Percentiles rank a stretch among this genome's conserved stretches.
phyloP scores from a whole-genome alignment of 805 yeast species.

The Ogataea corticis region DNA sequence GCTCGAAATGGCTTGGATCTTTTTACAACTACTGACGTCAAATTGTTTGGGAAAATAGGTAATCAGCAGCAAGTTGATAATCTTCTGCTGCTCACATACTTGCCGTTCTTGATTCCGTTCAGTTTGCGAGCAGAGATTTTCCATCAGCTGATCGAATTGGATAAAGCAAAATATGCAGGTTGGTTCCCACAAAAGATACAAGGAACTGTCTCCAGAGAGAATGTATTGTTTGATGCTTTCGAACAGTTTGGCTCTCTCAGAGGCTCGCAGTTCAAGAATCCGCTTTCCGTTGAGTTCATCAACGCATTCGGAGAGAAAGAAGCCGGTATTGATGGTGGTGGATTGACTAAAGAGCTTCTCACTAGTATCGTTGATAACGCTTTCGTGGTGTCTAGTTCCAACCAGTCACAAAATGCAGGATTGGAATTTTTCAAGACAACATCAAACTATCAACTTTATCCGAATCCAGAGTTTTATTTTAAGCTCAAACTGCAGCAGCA shows the following conservation, averaged over 20 bases:
- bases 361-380: constrained; percentile 72
- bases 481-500: constrained; percentile 28
- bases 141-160: constrained; percentile 59
- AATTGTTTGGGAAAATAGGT: constrained; percentile 17
- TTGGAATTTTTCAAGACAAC: constrained; percentile 43
- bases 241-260: constrained; percentile 48
- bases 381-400: constrained; percentile 44
- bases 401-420: constrained; percentile 24
- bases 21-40: constrained; percentile 10
- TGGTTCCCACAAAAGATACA: constrained; percentile 28
- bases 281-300: constrained; percentile 62
- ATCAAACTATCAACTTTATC: constrained; percentile 64
- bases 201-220: constrained; percentile 68
- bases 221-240: constrained; percentile 74
- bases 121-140: constrained; percentile 71
- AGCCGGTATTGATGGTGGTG: constrained; percentile 97
- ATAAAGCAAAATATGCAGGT: constrained; percentile 36
- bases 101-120: constrained; percentile 83
- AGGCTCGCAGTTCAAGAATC: constrained; percentile 58
- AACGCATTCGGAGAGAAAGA: constrained; percentile 73
- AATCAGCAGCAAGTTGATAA: constrained; percentile 32
- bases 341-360: constrained; percentile 86
- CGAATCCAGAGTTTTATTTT: constrained; percentile 53
- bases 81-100: constrained; percentile 54
- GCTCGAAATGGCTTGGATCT: constrained; percentile 11